phyloP scores from a whole-genome alignment of 2,329 filamentous ascomycete species.

The Stachybotrys chlorohalonatus region DNA sequence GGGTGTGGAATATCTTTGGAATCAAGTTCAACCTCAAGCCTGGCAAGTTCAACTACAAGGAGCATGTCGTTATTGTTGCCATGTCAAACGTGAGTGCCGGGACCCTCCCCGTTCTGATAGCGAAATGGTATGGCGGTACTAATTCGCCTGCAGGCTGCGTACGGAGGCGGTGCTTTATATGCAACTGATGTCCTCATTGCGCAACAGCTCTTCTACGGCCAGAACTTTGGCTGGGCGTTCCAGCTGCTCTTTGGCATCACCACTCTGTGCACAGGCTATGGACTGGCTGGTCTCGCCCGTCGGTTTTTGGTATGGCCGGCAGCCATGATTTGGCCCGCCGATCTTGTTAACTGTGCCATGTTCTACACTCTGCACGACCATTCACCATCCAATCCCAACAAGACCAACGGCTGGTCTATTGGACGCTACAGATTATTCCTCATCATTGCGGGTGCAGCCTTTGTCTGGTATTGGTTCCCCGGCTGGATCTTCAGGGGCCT shows the following conservation, averaged over 20 bases:
- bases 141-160: slow-evolving; percentile 35
- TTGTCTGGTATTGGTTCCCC: slow-evolving; percentile 52
- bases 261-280: slow-evolving; percentile 48
- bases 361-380: slow-evolving; percentile 40
- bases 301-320: slow-evolving; percentile 45
- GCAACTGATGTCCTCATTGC: slow-evolving; percentile 41
- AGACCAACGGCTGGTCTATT: slow-evolving; percentile 51
- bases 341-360: slow-evolving; percentile 43
- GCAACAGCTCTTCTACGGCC: slow-evolving; percentile 47
- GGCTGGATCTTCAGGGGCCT: slow-evolving; percentile 55
- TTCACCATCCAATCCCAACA: slow-evolving; percentile 34
- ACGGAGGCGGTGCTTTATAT: slow-evolving; percentile 48
- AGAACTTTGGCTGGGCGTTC: slow-evolving; percentile 45
- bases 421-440: slow-evolving; percentile 57
- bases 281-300: slow-evolving; percentile 44
- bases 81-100: slow-evolving; percentile 47
- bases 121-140: background rate
- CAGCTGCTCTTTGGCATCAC: slow-evolving; percentile 45
- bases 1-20: slow-evolving; percentile 40
- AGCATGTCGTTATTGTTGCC: slow-evolving; percentile 52
- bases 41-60: slow-evolving; percentile 52
- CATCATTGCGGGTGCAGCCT: slow-evolving; percentile 41
- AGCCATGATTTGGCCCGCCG: slow-evolving; percentile 50
- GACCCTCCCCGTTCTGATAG: background rate
- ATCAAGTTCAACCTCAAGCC: slow-evolving; percentile 47